Base-by-base conservation (phyloP, 106 monocot species). In the Dendrobium huoshanense region DNA sequence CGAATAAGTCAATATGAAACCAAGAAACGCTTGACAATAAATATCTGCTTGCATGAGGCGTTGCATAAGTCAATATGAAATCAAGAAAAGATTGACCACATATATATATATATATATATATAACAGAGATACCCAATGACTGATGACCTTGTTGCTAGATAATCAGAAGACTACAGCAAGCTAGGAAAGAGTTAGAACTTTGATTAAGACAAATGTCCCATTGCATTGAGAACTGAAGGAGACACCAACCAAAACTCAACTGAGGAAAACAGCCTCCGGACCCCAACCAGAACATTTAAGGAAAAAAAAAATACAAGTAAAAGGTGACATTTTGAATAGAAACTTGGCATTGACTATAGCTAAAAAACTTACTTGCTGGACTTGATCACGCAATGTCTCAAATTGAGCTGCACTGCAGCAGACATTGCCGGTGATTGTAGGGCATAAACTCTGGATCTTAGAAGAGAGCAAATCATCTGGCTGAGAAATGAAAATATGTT, bases 391-490 rank as follows among this genome's bases (percentile, higher is more conserved):
- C 87, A 99, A 83, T 72, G 82, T 93, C 41, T 95, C 91, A 83
- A 99, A 99, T 80, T 99, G 99, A 72, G 91, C 87, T 51, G 43
- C 81, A 31, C 82, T 86, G 79, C 99, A 99, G 75, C 99, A 99
- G 41, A 95, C 83, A 85, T 93, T 94, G 41, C 91, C 93, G 27
- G 88, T 88, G 48, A 99, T 99, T 65, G 91, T 91, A 25, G 99
- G 93, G 82, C 99, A 99, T 80, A 99, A 88, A 86, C 95, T 99
- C 85, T 99, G 99, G 44, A 99, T 88, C 90, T 88, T 99, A 8
- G 86, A 85, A 84, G 99, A 99, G 22, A 99, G 80, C 77, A 99
- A 83, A 13, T 86, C 77, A 82, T 93, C 93, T 72, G 99, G 99
- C 99, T 99, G 92, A 72, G 86, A 80, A 79, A 20, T 4, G 33